These are phyloP conservation scores for Curvularia eragrostidis DNA, from an alignment of 2,329 filamentous ascomycete species.

Conservation along the genomic window DNA sequence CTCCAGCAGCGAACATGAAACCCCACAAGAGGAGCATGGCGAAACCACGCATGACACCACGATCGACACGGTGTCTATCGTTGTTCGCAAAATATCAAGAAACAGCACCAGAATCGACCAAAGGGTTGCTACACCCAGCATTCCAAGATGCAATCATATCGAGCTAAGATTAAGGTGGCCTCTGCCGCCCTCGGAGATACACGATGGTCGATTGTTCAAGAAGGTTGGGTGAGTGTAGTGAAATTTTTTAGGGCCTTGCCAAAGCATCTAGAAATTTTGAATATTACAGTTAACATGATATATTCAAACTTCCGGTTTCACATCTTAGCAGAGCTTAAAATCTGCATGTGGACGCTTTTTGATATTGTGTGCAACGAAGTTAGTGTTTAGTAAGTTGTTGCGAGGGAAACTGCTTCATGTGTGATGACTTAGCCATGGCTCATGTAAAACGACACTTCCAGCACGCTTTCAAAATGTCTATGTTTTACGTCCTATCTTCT, in stretches of 20 bases:
- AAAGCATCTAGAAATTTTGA: background rate
- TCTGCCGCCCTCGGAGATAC: slow-evolving; percentile 6
- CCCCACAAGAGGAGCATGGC: background rate
- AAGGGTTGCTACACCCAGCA: background rate
- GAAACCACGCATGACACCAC: background rate
- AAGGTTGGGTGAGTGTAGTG: slow-evolving; percentile 3
- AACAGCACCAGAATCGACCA: background rate
- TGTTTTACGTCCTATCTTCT: too few species aligned
- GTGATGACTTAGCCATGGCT: too few species aligned
- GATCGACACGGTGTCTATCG: background rate
- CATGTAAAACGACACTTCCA: too few species aligned
- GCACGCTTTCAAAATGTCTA: too few species aligned
- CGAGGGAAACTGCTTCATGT: too few species aligned
- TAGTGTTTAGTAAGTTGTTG: too few species aligned
- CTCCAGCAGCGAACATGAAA: background rate
- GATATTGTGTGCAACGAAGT: too few species aligned
- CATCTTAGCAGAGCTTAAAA: background rate
- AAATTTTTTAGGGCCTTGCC: too few species aligned
- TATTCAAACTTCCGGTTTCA: too few species aligned
- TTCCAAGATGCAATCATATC: background rate
- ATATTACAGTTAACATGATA: background rate
- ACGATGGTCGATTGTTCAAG: slow-evolving; percentile 5
- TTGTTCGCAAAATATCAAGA: background rate
- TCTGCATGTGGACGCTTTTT: background rate
- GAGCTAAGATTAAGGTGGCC: background rate